phyloP scores from a whole-genome alignment of 1,139 yeast species.

The Yamadazyma buinensis region DNA sequence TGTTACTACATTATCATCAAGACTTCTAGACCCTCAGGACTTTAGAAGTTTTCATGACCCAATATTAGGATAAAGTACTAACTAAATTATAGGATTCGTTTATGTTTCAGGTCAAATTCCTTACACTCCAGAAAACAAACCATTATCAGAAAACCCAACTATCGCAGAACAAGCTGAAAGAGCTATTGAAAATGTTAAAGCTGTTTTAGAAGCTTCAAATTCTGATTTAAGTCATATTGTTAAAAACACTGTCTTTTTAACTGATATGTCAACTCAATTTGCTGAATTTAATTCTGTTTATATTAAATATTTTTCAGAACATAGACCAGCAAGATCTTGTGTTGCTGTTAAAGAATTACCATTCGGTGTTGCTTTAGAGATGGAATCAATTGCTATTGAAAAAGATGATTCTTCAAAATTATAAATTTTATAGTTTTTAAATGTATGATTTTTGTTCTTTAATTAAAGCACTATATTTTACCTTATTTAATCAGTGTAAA shows the following conservation, averaged over 20 bases:
- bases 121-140: conserved; percentile 76
- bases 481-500: too few relatives aligned
- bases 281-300: conserved; percentile 81
- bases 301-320: conserved; percentile 71
- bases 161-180: conserved; percentile 84
- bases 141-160: conserved; percentile 61
- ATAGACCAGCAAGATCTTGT: conserved; percentile 95
- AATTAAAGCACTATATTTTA: too few relatives aligned
- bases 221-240: conserved; percentile 79
- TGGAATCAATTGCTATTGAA: conserved; percentile 80
- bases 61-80: too few relatives aligned
- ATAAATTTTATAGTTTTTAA: too few relatives aligned
- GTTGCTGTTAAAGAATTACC: conserved; percentile 89
- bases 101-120: conserved; percentile 97
- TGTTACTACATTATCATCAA: too few relatives aligned
- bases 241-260: conserved; percentile 82
- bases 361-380: conserved; percentile 68
- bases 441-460: too few relatives aligned
- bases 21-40: too few relatives aligned
- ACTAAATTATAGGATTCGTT: conserved; percentile 59
- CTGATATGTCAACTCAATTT: conserved; percentile 76
- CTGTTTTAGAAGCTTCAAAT: conserved; percentile 76
- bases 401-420: conserved; percentile 30
- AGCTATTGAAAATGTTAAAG: conserved; percentile 71
- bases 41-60: too few relatives aligned